Evolutionary conservation across 148 eudicot species (phyloP).

Genomic region (Diospyros kaki): DNA sequence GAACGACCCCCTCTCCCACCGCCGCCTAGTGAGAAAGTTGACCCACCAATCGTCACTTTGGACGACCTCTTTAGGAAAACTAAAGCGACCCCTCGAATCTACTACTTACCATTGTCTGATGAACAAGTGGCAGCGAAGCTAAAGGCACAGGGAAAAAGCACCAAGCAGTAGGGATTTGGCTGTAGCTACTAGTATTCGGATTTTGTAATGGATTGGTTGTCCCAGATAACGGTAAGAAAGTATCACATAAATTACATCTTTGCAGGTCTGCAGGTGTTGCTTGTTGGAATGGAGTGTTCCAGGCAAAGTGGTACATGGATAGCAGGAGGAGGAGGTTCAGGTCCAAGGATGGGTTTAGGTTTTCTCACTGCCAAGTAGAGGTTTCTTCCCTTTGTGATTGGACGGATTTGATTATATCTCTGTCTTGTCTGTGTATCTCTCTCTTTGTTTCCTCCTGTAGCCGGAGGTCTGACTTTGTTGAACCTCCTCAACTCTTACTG

Average conservation of each 20-base stretch:
- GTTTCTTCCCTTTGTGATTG: too few species aligned
- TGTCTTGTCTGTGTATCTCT: neutral
- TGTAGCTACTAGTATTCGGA: slow-evolving; percentile 19
- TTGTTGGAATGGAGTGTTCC: slow-evolving; percentile 19
- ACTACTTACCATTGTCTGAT: slow-evolving; percentile 80
- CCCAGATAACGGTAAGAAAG: slow-evolving; percentile 26
- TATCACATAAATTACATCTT: slow-evolving; percentile 40
- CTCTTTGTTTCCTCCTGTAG: too few species aligned
- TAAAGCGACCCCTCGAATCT: slow-evolving; percentile 79
- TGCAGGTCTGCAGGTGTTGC: slow-evolving; percentile 62
- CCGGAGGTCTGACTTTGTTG: too few species aligned
- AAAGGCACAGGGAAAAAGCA: slow-evolving; percentile 38
- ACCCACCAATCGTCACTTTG: slow-evolving; percentile 77
- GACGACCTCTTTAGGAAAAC: slow-evolving; percentile 95
- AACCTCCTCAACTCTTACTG: too few species aligned
- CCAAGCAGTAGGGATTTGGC: slow-evolving; percentile 50
- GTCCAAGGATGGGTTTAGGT: slow-evolving; percentile 16
- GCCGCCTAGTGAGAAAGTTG: slow-evolving; percentile 51
- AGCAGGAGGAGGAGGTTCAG: slow-evolving; percentile 8
- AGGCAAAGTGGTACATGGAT: slow-evolving; percentile 16
- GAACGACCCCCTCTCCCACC: slow-evolving; percentile 55
- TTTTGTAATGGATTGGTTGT: slow-evolving; percentile 20
- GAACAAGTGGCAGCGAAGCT: slow-evolving; percentile 70
- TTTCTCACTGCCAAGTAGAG: neutral
- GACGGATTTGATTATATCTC: slow-evolving; percentile 45